Base-by-base conservation (phyloP, 768 basidiomycete genomes). In the Mrakia hoshinonis region DNA sequence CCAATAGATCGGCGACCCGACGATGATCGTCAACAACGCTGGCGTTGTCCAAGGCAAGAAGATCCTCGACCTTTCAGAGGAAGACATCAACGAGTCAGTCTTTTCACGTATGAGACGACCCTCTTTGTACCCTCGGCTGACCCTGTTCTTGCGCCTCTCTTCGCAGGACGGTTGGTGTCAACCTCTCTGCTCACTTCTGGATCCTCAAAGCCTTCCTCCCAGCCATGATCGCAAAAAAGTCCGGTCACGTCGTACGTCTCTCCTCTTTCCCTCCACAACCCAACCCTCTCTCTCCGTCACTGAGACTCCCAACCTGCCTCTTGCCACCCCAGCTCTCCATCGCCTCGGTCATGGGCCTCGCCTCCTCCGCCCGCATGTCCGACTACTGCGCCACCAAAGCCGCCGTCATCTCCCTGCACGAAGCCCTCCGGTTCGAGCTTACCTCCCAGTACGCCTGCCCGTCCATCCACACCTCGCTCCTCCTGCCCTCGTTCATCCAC, bases 321-420 rank as follows among this genome's bases (percentile, higher is more conserved):
- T 68, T 9, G 2, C 3, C n/a, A 54, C 24, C n/a, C 15, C 74
- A 92, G 89, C 81, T 96, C 72, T 90, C 89, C 22, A 77, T 95
- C 63, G 82, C 91, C 31, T 92, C 91, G 29, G 84, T 89, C 15
- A 80, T 89, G 79, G 87, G 90, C 20, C 79, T 89, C 73, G 82
- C 86, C 31, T 90, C 90, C 22, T 82, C 83, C 73, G 89, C 87
- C 48, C 89, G 86, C 79, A 86, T 89, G 87, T 84, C 87, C 76
- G 92, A 95, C 80, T 98, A 99, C 78, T 84, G 84, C 78, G 91
- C 92, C 11, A 92, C 91, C 31, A 99, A 99, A 81, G 90, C 92
- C 13, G 93, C 94, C n/a, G 77, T 89, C 26, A 81, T 90, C 20
- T 85, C 85, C 39, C 79, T 97, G 55, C 87, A 95, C 75, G 89